phyloP scores from a whole-genome alignment of 1,284 basidiomycete genomes.

The Erythrobasidium hasegawianum region DNA sequence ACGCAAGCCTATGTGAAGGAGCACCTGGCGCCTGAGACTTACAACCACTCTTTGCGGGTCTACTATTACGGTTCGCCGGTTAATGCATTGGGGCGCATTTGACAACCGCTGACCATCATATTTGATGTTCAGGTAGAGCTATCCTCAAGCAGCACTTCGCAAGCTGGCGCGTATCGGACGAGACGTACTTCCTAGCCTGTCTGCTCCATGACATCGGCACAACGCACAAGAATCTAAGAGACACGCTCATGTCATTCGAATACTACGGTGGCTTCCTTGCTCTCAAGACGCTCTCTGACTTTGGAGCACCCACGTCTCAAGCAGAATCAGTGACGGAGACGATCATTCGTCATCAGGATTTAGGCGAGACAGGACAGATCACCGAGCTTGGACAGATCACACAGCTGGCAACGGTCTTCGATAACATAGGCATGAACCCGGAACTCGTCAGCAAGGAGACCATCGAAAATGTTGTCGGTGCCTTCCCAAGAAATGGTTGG shows the following conservation, averaged over 20 bases:
- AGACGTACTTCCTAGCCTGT: conserved; percentile 58
- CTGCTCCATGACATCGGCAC: conserved; percentile 59
- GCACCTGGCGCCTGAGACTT: conserved; percentile 50
- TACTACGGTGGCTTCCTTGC: conserved; percentile 47
- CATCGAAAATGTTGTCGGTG: conserved; percentile 33
- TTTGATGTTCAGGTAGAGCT: conserved; percentile 22
- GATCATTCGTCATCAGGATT: conserved; percentile 60
- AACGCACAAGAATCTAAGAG: conserved; percentile 33
- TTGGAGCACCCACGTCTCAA: conserved; percentile 56
- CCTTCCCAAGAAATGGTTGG: conserved; percentile 41
- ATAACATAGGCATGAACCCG: conserved; percentile 29
- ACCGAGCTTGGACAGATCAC: conserved; percentile 57
- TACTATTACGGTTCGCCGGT: conserved; percentile 16
- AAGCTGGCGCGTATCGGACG: conserved; percentile 36
- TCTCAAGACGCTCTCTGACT: conserved; percentile 51
- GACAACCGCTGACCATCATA: too few relatives aligned
- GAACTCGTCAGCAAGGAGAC: conserved; percentile 34
- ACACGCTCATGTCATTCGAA: conserved; percentile 59
- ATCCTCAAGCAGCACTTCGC: conserved; percentile 21
- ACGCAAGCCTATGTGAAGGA: conserved; percentile 52
- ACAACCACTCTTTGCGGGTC: conserved; percentile 16
- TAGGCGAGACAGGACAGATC: conserved; percentile 59
- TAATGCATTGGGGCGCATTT: background rate
- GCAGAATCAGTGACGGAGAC: conserved; percentile 60
- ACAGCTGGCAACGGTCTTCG: conserved; percentile 57